These are phyloP conservation scores for Cymbopogon citratus DNA, from an alignment of 176 grass and related monocot species.

Conservation along the genomic window DNA sequence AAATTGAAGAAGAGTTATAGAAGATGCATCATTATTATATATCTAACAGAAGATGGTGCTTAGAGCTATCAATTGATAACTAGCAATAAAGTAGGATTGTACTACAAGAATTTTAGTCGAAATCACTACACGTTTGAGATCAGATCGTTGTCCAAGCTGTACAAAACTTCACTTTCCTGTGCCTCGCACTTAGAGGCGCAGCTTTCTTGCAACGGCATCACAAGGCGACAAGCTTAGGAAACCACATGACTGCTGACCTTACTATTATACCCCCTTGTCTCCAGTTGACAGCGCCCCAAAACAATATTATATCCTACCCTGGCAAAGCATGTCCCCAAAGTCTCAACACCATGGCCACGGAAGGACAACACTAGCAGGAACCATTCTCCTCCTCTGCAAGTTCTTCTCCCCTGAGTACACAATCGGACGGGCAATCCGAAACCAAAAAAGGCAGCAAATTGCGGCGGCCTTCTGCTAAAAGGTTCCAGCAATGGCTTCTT, in stretches of 20 bases:
- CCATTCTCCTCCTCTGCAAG: not conserved
- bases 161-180: no score
- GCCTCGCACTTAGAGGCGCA: not conserved
- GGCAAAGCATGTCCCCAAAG: constrained; percentile 10
- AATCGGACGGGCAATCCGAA: not conserved
- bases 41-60: no score
- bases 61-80: not conserved
- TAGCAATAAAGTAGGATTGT: not conserved
- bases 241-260: not conserved
- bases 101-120: not conserved
- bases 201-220: not conserved
- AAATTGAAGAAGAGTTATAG: no score
- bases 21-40: no score
- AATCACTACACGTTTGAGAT: not conserved
- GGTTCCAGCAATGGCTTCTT: not conserved
- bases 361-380: not conserved
- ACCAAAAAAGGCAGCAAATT: constrained; percentile 16
- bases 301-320: not conserved
- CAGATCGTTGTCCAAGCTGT: no score
- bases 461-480: constrained; percentile 1
- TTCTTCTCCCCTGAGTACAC: constrained; percentile 2
- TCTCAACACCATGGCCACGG: not conserved
- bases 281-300: not conserved
- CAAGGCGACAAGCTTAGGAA: not conserved
- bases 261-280: not conserved